Conservation (phyloP, 148 eudicot species). For the Chenopodium album region DNA sequence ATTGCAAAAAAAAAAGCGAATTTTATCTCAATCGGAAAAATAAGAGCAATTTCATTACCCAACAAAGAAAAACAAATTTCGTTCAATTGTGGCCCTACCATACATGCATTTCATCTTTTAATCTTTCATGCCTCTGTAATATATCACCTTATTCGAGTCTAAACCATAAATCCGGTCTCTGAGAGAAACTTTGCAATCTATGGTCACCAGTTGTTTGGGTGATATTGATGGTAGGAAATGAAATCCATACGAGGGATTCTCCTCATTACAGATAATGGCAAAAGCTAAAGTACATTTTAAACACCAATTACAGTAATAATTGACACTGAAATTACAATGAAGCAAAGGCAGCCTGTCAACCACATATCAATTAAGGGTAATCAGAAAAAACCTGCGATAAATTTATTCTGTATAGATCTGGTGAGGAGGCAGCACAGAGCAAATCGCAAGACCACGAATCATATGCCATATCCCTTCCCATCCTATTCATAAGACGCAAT, state of each 20-base stretch:
- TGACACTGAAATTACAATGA: not conserved
- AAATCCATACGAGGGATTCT: not conserved
- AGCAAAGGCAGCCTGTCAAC: not conserved
- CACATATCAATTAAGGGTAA: not conserved
- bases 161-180: not conserved
- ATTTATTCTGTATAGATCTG: constrained; percentile 91
- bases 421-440: constrained; percentile 96
- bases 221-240: not conserved
- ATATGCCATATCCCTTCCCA: constrained; percentile 91
- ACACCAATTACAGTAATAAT: not conserved
- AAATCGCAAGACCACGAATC: constrained; percentile 92
- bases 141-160: not conserved
- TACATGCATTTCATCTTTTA: not conserved
- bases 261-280: not conserved
- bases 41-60: no score
- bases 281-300: not conserved
- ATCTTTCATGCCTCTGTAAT: not conserved
- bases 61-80: no score
- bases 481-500: constrained; percentile 42
- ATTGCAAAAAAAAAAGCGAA: no score
- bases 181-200: not conserved
- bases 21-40: no score
- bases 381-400: constrained; percentile 68
- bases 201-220: not conserved
- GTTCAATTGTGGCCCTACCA: not conserved